Conservation (phyloP, 306 rosid genomes). For the Quercus aquifolioides region DNA sequence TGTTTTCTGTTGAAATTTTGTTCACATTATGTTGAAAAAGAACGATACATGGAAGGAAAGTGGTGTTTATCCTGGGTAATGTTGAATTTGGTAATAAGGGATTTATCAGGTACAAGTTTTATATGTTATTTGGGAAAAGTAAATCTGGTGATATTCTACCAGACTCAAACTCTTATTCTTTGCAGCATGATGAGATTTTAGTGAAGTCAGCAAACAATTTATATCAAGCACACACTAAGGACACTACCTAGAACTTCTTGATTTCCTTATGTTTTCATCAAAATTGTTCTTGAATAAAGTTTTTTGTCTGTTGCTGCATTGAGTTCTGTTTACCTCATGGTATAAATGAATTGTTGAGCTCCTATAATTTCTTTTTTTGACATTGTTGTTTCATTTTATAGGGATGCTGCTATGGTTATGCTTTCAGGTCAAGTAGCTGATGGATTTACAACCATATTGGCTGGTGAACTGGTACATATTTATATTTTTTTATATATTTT, state of each 20-base stretch:
- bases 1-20: not conserved
- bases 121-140: not conserved
- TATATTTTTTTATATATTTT: no score
- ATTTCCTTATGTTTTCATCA: not conserved
- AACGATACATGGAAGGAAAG: not conserved
- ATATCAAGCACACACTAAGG: not conserved
- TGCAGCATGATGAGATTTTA: not conserved
- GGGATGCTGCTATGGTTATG: slow-evolving; percentile 90
- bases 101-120: not conserved
- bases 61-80: no score
- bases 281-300: not conserved
- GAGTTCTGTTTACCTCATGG: not conserved
- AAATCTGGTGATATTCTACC: not conserved
- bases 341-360: not conserved
- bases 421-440: slow-evolving; percentile 98
- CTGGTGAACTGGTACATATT: slow-evolving; percentile 83
- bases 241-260: not conserved
- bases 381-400: slow-evolving; percentile 8
- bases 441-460: slow-evolving; percentile 74
- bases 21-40: not conserved
- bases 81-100: no score
- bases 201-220: not conserved
- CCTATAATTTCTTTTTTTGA: slow-evolving; percentile 1
- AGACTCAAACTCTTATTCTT: not conserved
- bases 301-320: not conserved